Evolutionary conservation across 495 filamentous ascomycete species (phyloP), one percentile per base, ranked within the genome.

Genomic region (Rusavskia elegans): DNA sequence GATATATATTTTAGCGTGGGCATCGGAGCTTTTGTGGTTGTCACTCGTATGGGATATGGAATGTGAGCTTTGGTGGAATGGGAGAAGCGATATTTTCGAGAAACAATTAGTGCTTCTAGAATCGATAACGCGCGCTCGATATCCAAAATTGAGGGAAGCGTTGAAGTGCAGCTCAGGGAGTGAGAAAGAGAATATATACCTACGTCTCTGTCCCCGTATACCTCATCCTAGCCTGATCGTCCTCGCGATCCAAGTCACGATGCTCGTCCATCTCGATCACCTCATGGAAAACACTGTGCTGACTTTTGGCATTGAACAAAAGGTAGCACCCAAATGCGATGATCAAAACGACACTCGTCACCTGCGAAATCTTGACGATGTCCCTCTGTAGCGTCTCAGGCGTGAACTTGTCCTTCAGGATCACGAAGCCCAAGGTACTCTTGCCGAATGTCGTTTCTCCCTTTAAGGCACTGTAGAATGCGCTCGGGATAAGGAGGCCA

Each of bases 181-280:
- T 3, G n/a, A 48, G 10, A 4, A 30, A 7, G n/a, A 14, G 10
- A 7, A 1, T 14, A 3, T 48, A 14, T n/a, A 48, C 45, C 29
- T 29, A 48, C 45, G 59, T 60, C 63, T 67, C 67, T 2, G 67
- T 66, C 66, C 66, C 65, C 17, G 60, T 67, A 63, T 63, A 69
- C 62, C 44, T 56, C 41, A 23, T 61, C 53, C 56, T 64, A 10
- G 21, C 50, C 49, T 53, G 9, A 48, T 59, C 57, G 25, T 57
- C 45, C 21, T 56, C 50, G 32, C 54, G 57, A 45, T 59, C 57
- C 25, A 41, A 13, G 36, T 59, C 57, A 16, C 57, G 32, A 37
- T 59, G 57, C 45, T 59, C 57, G 54, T 59, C 57, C 21, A 6
- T 32, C 50, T 59, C 54, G 25, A 59, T 52, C 19, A 59, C 54